Percentiles rank a stretch among this genome's conserved stretches.
phyloP scores from a whole-genome alignment of 164 flowering plant species.

The Euptelea pleiosperma region DNA sequence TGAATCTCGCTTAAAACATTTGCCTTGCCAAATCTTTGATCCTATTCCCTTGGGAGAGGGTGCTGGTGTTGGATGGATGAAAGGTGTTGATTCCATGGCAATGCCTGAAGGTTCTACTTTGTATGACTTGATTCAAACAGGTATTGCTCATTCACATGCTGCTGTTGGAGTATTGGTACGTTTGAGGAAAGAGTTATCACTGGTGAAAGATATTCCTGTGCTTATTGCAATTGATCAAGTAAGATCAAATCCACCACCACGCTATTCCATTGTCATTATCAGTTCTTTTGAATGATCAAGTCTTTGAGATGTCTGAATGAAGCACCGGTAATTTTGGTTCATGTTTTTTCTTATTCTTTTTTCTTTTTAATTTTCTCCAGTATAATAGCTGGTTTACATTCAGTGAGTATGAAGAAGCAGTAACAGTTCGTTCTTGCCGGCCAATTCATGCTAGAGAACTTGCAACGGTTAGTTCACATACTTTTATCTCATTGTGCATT shows the following conservation, averaged over 20 bases:
- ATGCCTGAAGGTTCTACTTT: slow-evolving; percentile 81
- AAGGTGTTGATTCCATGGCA: slow-evolving; percentile 73
- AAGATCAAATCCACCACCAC: neutral
- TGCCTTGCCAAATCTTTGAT: slow-evolving; percentile 71
- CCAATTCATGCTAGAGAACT: slow-evolving; percentile 89
- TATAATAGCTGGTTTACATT: slow-evolving; percentile 97
- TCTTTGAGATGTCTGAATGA: neutral
- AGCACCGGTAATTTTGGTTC: no score
- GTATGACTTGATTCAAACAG: slow-evolving; percentile 74
- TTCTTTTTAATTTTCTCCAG: slow-evolving; percentile 34
- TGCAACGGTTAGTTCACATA: slow-evolving; percentile 59
- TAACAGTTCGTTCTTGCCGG: slow-evolving; percentile 62
- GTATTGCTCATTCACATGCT: slow-evolving; percentile 68
- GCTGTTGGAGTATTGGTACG: slow-evolving; percentile 92
- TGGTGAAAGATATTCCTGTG: slow-evolving; percentile 80
- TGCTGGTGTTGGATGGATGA: slow-evolving; percentile 88
- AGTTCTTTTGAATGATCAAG: neutral
- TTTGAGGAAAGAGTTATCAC: slow-evolving; percentile 79
- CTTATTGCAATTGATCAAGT: slow-evolving; percentile 94
- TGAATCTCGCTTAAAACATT: slow-evolving; percentile 47
- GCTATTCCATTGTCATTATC: neutral
- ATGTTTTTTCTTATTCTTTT: no score
- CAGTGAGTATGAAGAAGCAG: slow-evolving; percentile 75
- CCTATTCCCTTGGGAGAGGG: slow-evolving; percentile 96
- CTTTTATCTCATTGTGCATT: neutral